Evolutionary conservation across 2,329 filamentous ascomycete species (phyloP).

Genomic region (Calonectria fujianensis): DNA sequence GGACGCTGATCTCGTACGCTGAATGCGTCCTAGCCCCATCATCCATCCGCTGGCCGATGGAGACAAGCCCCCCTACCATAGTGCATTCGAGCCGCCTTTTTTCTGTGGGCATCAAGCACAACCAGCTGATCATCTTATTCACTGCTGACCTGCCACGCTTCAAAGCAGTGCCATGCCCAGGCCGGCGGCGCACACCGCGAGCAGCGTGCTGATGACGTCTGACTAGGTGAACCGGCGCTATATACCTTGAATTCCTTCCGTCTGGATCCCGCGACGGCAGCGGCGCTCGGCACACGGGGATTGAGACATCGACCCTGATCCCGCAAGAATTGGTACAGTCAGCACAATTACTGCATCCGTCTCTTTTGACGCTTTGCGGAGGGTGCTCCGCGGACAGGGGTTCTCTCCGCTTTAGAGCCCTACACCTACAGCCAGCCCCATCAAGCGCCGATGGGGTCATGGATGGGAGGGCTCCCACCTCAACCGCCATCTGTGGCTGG

Average conservation of each 20-base stretch:
- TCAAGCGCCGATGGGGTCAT: slow-evolving; percentile 16
- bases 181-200: not conserved
- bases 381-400: slow-evolving; percentile 36
- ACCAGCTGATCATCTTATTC: slow-evolving; percentile 30
- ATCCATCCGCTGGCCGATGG: slow-evolving; percentile 28
- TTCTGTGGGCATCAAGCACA: slow-evolving; percentile 28
- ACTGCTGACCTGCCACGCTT: slow-evolving; percentile 20
- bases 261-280: slow-evolving; percentile 19
- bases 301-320: slow-evolving; percentile 22
- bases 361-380: slow-evolving; percentile 17
- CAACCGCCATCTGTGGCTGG: slow-evolving; percentile 25
- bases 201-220: slow-evolving; percentile 6
- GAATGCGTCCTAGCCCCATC: slow-evolving; percentile 32
- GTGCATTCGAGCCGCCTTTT: slow-evolving; percentile 28
- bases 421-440: slow-evolving; percentile 8
- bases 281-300: slow-evolving; percentile 17
- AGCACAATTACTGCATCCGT: slow-evolving; percentile 38
- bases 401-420: slow-evolving; percentile 29
- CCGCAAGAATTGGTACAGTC: slow-evolving; percentile 24
- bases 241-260: not conserved
- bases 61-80: slow-evolving; percentile 17
- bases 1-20: slow-evolving; percentile 29
- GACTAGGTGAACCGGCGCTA: not conserved
- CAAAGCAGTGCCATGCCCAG: not conserved
- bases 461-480: slow-evolving; percentile 20